Evolutionary conservation across 2,329 filamentous ascomycete species (phyloP).

Genomic region (Lecanicillium sp.): DNA sequence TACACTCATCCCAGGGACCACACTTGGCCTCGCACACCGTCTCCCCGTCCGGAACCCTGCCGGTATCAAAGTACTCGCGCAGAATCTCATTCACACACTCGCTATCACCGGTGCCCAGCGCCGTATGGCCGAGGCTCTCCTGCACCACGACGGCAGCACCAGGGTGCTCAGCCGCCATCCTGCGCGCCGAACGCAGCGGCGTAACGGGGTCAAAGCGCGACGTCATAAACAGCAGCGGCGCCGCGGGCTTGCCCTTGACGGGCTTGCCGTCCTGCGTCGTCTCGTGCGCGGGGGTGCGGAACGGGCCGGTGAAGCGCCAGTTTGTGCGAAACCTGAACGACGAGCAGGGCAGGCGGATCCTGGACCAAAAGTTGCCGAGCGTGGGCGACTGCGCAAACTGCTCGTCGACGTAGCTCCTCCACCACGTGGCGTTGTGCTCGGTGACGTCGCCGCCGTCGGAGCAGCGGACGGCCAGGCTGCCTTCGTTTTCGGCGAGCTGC

Average conservation of each 20-base stretch:
- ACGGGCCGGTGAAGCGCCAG: constrained; percentile 21
- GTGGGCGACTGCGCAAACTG: constrained; percentile 11
- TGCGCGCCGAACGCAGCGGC: constrained; percentile 26
- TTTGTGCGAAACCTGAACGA: constrained; percentile 22
- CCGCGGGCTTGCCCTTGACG: constrained; percentile 18
- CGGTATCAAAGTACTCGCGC: constrained; percentile 13
- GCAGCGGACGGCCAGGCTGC: constrained; percentile 9
- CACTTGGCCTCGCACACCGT: constrained; percentile 13
- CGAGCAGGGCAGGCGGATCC: constrained; percentile 22
- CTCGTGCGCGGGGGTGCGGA: constrained; percentile 9
- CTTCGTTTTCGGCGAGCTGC: constrained; percentile 12
- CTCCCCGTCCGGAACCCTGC: constrained; percentile 12
- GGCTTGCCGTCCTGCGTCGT: constrained; percentile 5
- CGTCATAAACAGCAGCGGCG: constrained; percentile 29
- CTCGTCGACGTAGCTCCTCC: constrained; percentile 9
- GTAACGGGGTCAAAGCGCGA: constrained; percentile 31
- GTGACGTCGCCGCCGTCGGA: constrained; percentile 10
- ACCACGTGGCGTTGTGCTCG: not conserved
- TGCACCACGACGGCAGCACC: constrained; percentile 17
- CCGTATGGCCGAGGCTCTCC: constrained; percentile 14
- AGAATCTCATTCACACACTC: constrained; percentile 9
- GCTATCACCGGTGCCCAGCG: constrained; percentile 8
- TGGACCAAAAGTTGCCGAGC: constrained; percentile 15
- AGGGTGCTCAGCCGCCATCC: constrained; percentile 11
- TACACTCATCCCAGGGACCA: constrained; percentile 4